Base-by-base conservation (phyloP, 805 yeast species). In the Ogataea haglerorum region DNA sequence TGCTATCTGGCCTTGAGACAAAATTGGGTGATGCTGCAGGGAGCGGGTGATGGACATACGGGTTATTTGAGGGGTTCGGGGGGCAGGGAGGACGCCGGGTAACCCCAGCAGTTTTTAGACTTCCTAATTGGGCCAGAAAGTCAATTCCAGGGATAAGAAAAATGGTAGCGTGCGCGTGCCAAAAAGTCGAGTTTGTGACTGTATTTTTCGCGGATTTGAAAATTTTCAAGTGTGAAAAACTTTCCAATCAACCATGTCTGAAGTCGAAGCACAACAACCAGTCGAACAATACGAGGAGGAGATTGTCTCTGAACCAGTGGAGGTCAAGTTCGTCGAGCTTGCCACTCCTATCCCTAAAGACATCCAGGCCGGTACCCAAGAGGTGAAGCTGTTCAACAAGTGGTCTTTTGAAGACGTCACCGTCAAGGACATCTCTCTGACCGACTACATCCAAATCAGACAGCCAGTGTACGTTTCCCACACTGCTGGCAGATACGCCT, bases 401-500 rank as follows among this genome's bases (percentile, higher is more conserved):
- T 93, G 99, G 99, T 82, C 97, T 58, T 95, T 86, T 70, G 95
- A 90, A 74, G 97, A 88, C 51, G 93, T 93, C 65, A 93, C 90
- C 73, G 88, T 93, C 63, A 89, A 88, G 82, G 99, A 93, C 72
- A 85, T 95, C 69, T 91, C 99, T 56, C 81, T 93, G 72, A 89
- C 93, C 66, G 99, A 93, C 78, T 93, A 93, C 93, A 76, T 93
- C 64, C 98, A 91, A 80, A 78, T 93, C 76, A 85, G 95, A 75
- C 86, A 85, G 72, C 97, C 99, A 70, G 95, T 89, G 65, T 93
- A 89, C 67, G 93, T 90, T 54, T 78, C 97, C 67, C 99, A 93
- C 93, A 88, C 98, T 65, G 97, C 99, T 65, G 99, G 99, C 73
- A 91, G 96, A 76, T 93, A 91, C 79, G 98, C 98, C 66, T 73